phyloP scores from a whole-genome alignment of 139 green algal species.

The Chlorella vulgaris region DNA sequence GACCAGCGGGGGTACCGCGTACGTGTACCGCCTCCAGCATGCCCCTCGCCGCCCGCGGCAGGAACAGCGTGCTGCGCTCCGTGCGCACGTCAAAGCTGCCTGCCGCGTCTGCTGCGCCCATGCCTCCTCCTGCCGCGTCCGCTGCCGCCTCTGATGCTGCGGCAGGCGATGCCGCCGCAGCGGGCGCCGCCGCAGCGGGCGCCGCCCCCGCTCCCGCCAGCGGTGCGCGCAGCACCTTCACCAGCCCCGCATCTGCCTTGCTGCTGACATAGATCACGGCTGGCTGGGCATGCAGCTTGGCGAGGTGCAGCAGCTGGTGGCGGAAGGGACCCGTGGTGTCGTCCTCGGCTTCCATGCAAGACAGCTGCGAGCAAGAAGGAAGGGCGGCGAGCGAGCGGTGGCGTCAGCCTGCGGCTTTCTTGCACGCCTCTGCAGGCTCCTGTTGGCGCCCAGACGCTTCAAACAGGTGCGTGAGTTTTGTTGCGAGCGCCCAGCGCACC shows the following conservation, averaged over 20 bases:
- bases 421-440: neutral
- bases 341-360: slow-evolving; percentile 42
- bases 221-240: slow-evolving; percentile 37
- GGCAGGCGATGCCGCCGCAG: neutral
- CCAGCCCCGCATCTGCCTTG: slow-evolving; percentile 51
- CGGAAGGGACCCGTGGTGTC: slow-evolving; percentile 32
- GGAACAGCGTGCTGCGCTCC: slow-evolving; percentile 45
- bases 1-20: neutral
- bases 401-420: neutral
- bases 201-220: neutral
- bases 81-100: slow-evolving; percentile 29
- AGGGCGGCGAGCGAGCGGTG: neutral
- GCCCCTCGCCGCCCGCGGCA: slow-evolving; percentile 1
- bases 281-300: slow-evolving; percentile 65
- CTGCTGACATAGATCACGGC: slow-evolving; percentile 56
- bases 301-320: slow-evolving; percentile 63
- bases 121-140: neutral
- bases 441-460: too few relatives aligned
- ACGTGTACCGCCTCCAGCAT: slow-evolving; percentile 32
- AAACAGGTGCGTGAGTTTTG: neutral
- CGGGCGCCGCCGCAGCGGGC: neutral
- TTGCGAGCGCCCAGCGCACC: neutral
- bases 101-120: neutral
- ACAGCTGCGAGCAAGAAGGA: slow-evolving; percentile 25
- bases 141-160: neutral